These are phyloP conservation scores for Pyricularia grisea DNA, from an alignment of 2,329 filamentous ascomycete genomes.

Conservation along the genomic window DNA sequence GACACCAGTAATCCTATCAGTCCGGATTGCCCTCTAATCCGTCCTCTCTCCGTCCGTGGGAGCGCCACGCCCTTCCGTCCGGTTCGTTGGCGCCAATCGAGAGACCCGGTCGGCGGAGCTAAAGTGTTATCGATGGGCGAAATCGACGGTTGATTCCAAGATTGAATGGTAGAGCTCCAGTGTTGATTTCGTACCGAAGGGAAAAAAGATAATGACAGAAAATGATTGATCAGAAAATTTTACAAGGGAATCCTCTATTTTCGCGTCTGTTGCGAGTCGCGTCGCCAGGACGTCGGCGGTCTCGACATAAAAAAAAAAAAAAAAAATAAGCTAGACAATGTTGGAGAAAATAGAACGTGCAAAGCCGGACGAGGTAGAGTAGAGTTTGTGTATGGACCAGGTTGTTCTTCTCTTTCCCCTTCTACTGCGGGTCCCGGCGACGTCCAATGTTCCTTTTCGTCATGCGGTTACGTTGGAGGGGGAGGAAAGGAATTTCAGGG, in stretches of 20 bases:
- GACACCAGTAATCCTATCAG: neutral
- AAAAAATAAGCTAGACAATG: neutral
- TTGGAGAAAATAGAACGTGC: neutral
- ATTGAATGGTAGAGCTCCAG: neutral
- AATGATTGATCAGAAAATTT: neutral
- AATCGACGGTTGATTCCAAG: neutral
- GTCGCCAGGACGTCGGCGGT: neutral
- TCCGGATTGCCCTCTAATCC: neutral
- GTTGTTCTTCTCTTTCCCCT: neutral
- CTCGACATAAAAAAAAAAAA: neutral
- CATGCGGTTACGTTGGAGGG: neutral
- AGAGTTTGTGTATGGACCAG: neutral
- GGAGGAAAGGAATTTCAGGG: neutral
- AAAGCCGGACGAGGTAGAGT: neutral
- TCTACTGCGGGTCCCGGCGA: neutral
- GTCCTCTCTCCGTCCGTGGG: neutral
- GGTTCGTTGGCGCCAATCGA: neutral
- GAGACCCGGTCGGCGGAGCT: neutral
- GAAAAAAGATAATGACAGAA: neutral
- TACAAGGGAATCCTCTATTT: neutral
- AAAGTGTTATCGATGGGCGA: neutral
- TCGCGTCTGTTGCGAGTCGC: neutral
- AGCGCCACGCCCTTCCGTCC: neutral
- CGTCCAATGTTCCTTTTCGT: neutral
- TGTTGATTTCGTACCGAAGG: neutral